Percentiles rank a stretch among this genome's conserved stretches.
phyloP scores from a whole-genome alignment of 139 green algal genomes.

The Micromonas pusilla region DNA sequence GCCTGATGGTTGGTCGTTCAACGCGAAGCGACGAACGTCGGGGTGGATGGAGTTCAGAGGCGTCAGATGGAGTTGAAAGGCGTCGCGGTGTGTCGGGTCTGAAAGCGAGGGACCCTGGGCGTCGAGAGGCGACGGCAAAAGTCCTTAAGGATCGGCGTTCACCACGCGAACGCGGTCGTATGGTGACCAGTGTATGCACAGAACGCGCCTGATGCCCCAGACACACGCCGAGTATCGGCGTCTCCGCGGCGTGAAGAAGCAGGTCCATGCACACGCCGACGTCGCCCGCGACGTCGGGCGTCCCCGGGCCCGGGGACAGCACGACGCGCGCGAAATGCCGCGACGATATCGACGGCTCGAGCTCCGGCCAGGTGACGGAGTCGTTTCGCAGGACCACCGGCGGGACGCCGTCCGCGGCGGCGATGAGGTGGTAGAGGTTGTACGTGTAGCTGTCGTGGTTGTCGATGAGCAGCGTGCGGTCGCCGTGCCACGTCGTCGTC shows the following conservation, averaged over 20 bases:
- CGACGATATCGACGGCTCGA: conserved; percentile 45
- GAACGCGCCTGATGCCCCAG: conserved; percentile 94
- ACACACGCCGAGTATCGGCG: conserved; percentile 92
- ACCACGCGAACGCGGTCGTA: too few species aligned
- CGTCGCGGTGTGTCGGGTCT: neutral
- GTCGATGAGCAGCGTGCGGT: conserved; percentile 73
- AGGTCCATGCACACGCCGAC: conserved; percentile 39
- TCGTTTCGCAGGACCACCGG: conserved; percentile 82
- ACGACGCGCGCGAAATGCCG: conserved; percentile 71
- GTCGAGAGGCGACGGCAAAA: too few species aligned
- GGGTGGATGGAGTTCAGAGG: too few species aligned
- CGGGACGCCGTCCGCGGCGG: conserved; percentile 21
- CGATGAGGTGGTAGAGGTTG: conserved; percentile 92
- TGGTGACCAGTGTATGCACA: too few species aligned
- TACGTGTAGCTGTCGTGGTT: conserved; percentile 99
- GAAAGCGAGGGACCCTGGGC: neutral
- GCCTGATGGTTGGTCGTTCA: too few species aligned
- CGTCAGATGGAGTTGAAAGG: too few species aligned
- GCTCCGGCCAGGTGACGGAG: conserved; percentile 42
- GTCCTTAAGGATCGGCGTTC: too few species aligned
- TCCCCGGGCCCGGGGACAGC: conserved; percentile 92
- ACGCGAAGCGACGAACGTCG: too few species aligned
- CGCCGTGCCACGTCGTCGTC: neutral
- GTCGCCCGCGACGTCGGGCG: conserved; percentile 57
- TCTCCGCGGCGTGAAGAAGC: conserved; percentile 11